These are phyloP conservation scores for Heracleum sosnowskyi DNA, from an alignment of 129 eudicot genomes.

Conservation along the genomic window DNA sequence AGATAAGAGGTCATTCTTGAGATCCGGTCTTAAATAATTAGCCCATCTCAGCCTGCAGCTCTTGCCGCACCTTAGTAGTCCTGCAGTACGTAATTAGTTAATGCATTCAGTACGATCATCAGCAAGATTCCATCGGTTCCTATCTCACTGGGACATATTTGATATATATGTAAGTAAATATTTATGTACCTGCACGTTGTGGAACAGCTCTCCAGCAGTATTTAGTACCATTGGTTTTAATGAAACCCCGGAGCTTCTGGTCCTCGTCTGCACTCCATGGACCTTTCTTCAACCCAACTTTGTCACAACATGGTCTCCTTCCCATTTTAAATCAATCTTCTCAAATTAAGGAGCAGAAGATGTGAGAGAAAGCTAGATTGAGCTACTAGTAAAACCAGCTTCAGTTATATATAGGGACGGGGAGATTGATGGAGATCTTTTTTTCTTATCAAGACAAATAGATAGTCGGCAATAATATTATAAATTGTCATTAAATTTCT, in stretches of 20 bases:
- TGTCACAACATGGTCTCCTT: neutral
- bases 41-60: constrained; percentile 3
- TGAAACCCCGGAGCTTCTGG: neutral
- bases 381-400: too few relatives aligned
- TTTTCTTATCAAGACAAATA: too few relatives aligned
- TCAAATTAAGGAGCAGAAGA: neutral
- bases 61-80: neutral
- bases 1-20: neutral
- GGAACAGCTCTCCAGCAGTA: neutral
- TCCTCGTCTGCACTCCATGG: neutral
- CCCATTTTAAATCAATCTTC: neutral
- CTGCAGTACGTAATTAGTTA: neutral
- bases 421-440: too few relatives aligned
- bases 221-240: neutral
- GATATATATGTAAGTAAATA: too few relatives aligned
- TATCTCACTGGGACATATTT: too few relatives aligned
- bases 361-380: too few relatives aligned
- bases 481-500: too few relatives aligned
- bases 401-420: too few relatives aligned
- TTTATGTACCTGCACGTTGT: neutral
- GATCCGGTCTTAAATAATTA: neutral
- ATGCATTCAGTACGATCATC: too few relatives aligned
- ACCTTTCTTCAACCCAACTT: neutral
- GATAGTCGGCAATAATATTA: too few relatives aligned
- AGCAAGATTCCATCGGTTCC: neutral